Conservation (phyloP, 257 asterid genomes). For the Solanum acaule region DNA sequence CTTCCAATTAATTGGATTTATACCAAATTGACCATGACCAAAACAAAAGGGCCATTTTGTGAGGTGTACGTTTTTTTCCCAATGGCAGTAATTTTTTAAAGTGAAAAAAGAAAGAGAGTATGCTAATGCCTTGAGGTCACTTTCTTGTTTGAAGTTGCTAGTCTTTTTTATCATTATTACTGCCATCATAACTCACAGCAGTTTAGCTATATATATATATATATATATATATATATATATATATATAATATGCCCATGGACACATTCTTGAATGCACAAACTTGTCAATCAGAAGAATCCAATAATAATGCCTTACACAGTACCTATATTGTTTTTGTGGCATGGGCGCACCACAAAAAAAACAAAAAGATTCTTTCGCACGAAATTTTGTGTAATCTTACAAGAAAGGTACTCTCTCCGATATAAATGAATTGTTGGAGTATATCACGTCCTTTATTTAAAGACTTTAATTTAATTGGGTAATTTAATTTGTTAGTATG, state of each 20-base stretch:
- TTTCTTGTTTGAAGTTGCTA: slow-evolving; percentile 6
- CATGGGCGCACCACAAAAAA: background rate
- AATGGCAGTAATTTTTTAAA: background rate
- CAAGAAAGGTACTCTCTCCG: background rate
- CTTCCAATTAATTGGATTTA: background rate
- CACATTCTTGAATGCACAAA: background rate
- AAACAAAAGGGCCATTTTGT: slow-evolving; percentile 1
- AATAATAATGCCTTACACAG: background rate
- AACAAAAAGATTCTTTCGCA: background rate
- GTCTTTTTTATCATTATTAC: slow-evolving; percentile 12
- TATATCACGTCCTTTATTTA: too few relatives aligned
- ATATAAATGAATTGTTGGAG: background rate
- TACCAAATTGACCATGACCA: background rate
- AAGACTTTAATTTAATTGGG: background rate
- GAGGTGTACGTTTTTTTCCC: background rate
- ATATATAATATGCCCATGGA: background rate
- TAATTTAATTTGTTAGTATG: too few relatives aligned
- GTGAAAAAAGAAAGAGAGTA: background rate
- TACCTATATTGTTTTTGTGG: background rate
- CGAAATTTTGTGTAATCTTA: background rate
- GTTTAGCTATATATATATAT: background rate
- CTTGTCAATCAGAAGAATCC: background rate
- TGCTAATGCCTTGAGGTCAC: slow-evolving; percentile 9
- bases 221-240: too few relatives aligned
- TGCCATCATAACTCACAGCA: background rate